phyloP scores from a whole-genome alignment of 73 alveolate species.

The Tetrahymena malaccensis region DNA sequence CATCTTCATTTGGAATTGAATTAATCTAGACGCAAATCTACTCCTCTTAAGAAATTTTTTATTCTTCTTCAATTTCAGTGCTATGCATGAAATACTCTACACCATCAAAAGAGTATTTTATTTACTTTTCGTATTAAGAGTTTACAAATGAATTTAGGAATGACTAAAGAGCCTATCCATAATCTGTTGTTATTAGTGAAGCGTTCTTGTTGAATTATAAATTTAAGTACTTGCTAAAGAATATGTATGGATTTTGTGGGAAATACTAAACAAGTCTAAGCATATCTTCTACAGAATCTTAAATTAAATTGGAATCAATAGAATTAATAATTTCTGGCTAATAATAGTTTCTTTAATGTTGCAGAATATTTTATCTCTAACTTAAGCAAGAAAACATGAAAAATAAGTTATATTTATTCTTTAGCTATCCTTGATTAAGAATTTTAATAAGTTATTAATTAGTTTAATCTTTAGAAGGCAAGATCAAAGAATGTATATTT shows the following conservation, averaged over 20 bases:
- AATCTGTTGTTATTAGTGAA: neutral
- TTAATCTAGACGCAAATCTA: neutral
- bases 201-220: neutral
- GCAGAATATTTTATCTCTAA: neutral
- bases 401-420: neutral
- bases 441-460: neutral
- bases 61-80: neutral
- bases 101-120: neutral
- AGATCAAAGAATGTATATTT: neutral
- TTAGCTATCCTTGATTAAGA: neutral
- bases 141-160: neutral
- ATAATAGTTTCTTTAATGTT: neutral
- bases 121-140: neutral
- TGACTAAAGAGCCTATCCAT: neutral
- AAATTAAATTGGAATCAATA: neutral
- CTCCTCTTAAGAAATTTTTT: neutral
- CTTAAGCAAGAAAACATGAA: neutral
- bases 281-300: neutral
- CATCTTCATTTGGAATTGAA: neutral
- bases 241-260: neutral
- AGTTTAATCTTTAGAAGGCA: neutral
- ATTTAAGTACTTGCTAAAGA: neutral
- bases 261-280: neutral
- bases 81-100: neutral
- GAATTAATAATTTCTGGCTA: neutral